Base-by-base conservation (phyloP, 129 eudicot genomes). In the Scalesia atractyloides region DNA sequence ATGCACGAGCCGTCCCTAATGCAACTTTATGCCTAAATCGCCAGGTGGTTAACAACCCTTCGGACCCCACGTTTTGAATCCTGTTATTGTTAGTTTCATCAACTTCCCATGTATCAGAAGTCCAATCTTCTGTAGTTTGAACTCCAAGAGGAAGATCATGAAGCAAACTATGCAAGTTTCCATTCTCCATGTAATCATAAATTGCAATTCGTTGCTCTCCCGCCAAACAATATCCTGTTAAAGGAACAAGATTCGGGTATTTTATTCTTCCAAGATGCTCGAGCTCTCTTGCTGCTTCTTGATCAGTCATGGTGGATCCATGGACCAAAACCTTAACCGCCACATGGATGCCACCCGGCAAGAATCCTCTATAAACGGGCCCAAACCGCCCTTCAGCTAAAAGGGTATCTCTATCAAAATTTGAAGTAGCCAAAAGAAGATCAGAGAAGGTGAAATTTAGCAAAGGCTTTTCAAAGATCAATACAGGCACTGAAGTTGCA, bases 381-480 rank as follows among this genome's bases (percentile, higher is more conserved):
- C 97, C 97, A 8, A 88, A 88, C 15, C 90, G 48, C 62, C 97
- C 97, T 76, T 91, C 97, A 0, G 97, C 95, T 83, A 91, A 76
- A 78, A 91, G 80, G 43, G 92, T 86, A 41, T 83, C 92, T 47
- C 95, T 71, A 68, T 88, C 97, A 13, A 91, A 91, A 52, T 88
- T 82, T 49, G 97, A 91, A 70, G 97, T 91, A 72, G 97, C 96
- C 5, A 90, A 84, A 68, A 91, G 83, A 41, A 91, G 89, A 76
- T 91, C 97, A 0, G 95, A 86, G 51, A 91, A 91, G n/a, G 97
- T 91, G 76, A 88, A 88, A 67, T 84, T 86, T 70, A 91, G 64
- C 87, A 91, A 66, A n/a, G 97, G 97, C 76, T 91, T 91, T 77
- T 91, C 97, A 52, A 91, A 91, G 64, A 91, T 91, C 14, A 91